phyloP scores from a whole-genome alignment of 805 yeast species.

The Diddensiella santjacobensis region DNA sequence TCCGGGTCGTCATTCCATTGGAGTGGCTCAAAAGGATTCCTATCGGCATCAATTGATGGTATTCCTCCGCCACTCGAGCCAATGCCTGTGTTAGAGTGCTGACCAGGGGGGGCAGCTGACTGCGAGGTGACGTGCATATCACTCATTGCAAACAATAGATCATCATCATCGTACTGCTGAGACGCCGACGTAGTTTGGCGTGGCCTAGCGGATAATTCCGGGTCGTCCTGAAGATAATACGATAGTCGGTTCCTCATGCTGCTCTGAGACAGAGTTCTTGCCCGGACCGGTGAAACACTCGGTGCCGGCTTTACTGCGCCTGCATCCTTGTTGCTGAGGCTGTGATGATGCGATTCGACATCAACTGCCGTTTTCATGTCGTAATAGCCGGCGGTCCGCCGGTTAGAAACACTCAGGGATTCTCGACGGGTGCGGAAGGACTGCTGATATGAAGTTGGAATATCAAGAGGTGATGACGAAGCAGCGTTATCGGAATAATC shows the following conservation, averaged over 20 bases:
- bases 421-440: conserved; percentile 11
- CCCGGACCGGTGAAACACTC: not conserved
- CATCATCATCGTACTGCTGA: conserved; percentile 32
- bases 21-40: conserved; percentile 6
- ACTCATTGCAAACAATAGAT: conserved; percentile 37
- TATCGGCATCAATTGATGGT: not conserved
- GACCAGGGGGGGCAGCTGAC: not conserved
- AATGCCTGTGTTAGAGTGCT: not conserved
- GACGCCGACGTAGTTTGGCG: conserved; percentile 4
- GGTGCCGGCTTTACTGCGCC: not conserved
- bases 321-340: conserved; percentile 9
- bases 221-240: conserved; percentile 15
- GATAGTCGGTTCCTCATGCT: conserved; percentile 14
- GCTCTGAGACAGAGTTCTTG: not conserved
- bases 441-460: conserved; percentile 13
- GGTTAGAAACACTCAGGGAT: conserved; percentile 16
- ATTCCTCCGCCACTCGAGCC: not conserved
- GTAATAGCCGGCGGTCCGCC: conserved; percentile 19
- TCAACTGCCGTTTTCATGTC: conserved; percentile 18
- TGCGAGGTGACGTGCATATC: conserved; percentile 29
- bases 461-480: conserved; percentile 20
- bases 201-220: not conserved
- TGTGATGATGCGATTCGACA: conserved; percentile 21
- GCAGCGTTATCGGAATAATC: not conserved
- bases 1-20: too few relatives aligned